Evolutionary conservation across 139 green algal species (phyloP).

Genomic region (Coelastrella sp.): DNA sequence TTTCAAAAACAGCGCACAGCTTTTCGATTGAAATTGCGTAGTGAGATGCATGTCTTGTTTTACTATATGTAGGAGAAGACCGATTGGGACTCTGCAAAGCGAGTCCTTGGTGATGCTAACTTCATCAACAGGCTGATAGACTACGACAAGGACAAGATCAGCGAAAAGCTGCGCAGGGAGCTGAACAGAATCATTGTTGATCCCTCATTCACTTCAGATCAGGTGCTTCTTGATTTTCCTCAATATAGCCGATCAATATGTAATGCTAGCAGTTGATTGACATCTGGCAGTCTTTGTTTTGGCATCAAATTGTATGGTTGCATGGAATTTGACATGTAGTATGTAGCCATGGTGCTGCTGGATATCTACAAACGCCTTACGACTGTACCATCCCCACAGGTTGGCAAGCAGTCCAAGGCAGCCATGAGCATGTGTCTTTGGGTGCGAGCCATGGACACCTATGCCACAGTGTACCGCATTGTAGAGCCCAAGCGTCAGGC

Average conservation of each 20-base stretch:
- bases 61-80: conserved; percentile 67
- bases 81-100: conserved; percentile 89
- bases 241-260: background rate
- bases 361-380: too few species aligned
- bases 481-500: conserved; percentile 67
- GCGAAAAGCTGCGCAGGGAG: conserved; percentile 55
- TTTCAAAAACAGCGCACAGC: too few species aligned
- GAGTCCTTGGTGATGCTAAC: conserved; percentile 72
- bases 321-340: too few species aligned
- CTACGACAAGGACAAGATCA: conserved; percentile 83
- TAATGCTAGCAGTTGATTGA: too few species aligned
- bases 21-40: too few species aligned
- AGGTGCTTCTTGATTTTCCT: conserved; percentile 38
- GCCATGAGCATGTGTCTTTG: conserved; percentile 87
- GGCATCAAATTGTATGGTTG: too few species aligned
- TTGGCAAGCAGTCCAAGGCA: conserved; percentile 81
- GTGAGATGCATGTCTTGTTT: background rate
- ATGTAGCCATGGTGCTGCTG: too few species aligned
- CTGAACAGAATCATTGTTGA: conserved; percentile 77
- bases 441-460: conserved; percentile 88
- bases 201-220: conserved; percentile 77
- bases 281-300: too few species aligned
- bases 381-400: too few species aligned
- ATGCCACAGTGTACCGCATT: conserved; percentile 65
- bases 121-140: conserved; percentile 78